A percentile compares a stretch with the other conserved stretches of the same genome.
phyloP scores from a whole-genome alignment of 768 basidiomycete genomes.

The Amyloporia xantha region DNA sequence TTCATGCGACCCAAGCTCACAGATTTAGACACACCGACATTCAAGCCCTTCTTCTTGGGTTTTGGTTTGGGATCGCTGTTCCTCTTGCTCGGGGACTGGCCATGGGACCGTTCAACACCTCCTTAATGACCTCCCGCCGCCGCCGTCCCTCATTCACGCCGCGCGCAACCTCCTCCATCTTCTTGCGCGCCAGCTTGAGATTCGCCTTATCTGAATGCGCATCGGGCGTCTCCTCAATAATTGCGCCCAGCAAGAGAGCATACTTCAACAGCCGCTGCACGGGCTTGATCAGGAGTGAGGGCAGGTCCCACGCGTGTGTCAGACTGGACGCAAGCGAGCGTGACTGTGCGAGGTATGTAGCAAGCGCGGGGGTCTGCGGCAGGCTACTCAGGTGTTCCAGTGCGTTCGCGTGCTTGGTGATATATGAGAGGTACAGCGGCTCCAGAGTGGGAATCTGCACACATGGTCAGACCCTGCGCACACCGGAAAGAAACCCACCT shows the following conservation, averaged over 20 bases:
- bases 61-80: constrained; percentile 23
- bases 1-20: constrained; percentile 61
- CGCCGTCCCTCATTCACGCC: constrained; percentile 76
- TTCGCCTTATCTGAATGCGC: constrained; percentile 59
- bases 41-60: constrained; percentile 34
- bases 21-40: constrained; percentile 43
- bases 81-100: constrained; percentile 25
- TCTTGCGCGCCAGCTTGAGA: constrained; percentile 43
- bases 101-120: constrained; percentile 43
- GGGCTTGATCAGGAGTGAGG: constrained; percentile 93
- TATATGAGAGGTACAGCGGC: constrained; percentile 70
- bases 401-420: constrained; percentile 72
- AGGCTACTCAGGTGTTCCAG: constrained; percentile 57
- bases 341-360: constrained; percentile 60
- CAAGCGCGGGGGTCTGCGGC: constrained; percentile 48
- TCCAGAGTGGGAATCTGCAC: constrained; percentile 63
- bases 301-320: constrained; percentile 88
- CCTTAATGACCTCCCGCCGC: constrained; percentile 72
- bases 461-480: constrained; percentile 1
- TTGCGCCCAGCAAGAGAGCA: constrained; percentile 71
- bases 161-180: constrained; percentile 67
- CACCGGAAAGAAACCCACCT: constrained; percentile 25
- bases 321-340: constrained; percentile 59
- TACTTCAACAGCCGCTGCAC: constrained; percentile 96
- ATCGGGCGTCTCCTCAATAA: constrained; percentile 69